These are phyloP conservation scores for Vaccinium macrocarpon DNA, from an alignment of 148 eudicot genomes.

Conservation along the genomic window DNA sequence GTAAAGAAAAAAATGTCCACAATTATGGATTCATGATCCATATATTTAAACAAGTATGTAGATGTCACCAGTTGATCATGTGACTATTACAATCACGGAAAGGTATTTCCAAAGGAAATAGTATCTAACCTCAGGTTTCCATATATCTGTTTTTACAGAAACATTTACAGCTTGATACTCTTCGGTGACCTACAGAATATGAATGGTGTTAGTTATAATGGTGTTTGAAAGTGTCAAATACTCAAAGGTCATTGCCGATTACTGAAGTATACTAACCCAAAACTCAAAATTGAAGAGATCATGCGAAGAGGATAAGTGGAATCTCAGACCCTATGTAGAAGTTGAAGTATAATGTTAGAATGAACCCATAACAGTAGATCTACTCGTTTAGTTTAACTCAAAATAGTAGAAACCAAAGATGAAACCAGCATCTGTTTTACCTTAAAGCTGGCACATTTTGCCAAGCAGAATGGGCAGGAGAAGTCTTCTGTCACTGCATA, in stretches of 20 bases:
- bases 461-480: slow-evolving; percentile 91
- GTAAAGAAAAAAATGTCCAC: not conserved
- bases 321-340: slow-evolving; percentile 64
- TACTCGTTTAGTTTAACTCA: not conserved
- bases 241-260: slow-evolving; percentile 15
- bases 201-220: not conserved
- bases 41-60: slow-evolving; percentile 4
- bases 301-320: slow-evolving; percentile 70
- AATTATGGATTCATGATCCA: not conserved
- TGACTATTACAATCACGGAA: not conserved
- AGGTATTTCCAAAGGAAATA: not conserved
- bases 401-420: not conserved
- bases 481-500: slow-evolving; percentile 89
- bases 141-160: slow-evolving; percentile 53
- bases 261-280: slow-evolving; percentile 63
- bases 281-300: slow-evolving; percentile 85
- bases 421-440: slow-evolving; percentile 31
- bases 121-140: slow-evolving; percentile 61
- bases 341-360: not conserved
- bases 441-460: slow-evolving; percentile 83
- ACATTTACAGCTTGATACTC: slow-evolving; percentile 87
- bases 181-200: slow-evolving; percentile 56
- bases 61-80: not conserved
- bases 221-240: slow-evolving; percentile 3
- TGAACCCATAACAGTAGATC: not conserved